These are phyloP conservation scores for Mycena latifolia DNA, from an alignment of 768 basidiomycete species.

Conservation along the genomic window DNA sequence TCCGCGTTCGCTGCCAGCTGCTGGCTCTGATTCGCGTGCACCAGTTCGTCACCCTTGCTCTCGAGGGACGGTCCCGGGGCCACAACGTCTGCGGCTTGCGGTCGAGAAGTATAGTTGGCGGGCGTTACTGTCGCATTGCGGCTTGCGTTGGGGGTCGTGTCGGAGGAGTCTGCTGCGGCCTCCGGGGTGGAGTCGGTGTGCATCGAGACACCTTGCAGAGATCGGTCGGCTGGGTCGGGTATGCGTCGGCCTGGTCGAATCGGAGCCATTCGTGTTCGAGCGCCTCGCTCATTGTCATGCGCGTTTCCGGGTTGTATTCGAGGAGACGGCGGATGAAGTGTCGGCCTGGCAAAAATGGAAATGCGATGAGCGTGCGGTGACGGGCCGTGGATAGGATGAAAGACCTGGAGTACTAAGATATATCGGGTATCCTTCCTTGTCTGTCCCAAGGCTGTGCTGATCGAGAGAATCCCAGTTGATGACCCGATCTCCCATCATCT, in stretches of 20 bases:
- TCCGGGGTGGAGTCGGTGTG: not conserved
- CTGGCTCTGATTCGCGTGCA: slow-evolving; percentile 56
- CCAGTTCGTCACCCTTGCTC: slow-evolving; percentile 50
- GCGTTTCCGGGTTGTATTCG: slow-evolving; percentile 66
- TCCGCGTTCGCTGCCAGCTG: slow-evolving; percentile 40
- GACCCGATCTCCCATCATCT: not conserved
- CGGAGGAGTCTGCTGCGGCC: not conserved
- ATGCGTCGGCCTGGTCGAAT: slow-evolving; percentile 26
- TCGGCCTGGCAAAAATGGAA: slow-evolving; percentile 53
- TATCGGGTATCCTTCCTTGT: slow-evolving; percentile 22
- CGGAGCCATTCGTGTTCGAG: slow-evolving; percentile 85
- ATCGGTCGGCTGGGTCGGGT: not conserved
- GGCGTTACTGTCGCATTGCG: not conserved
- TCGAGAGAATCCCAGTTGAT: slow-evolving; percentile 9
- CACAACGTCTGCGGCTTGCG: slow-evolving; percentile 27
- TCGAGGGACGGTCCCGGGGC: slow-evolving; percentile 31
- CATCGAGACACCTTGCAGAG: slow-evolving; percentile 5
- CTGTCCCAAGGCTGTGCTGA: not conserved
- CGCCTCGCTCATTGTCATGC: slow-evolving; percentile 80
- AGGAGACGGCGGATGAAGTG: slow-evolving; percentile 79
- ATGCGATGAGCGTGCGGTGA: slow-evolving; percentile 5
- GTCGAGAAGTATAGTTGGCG: not conserved
- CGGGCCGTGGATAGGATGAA: slow-evolving; percentile 52
- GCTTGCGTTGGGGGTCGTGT: not conserved
- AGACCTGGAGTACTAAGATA: slow-evolving; percentile 41